Percentiles rank a stretch among this genome's conserved stretches.
phyloP scores from a whole-genome alignment of 2,329 filamentous ascomycete species.

The Neonectria faginata region DNA sequence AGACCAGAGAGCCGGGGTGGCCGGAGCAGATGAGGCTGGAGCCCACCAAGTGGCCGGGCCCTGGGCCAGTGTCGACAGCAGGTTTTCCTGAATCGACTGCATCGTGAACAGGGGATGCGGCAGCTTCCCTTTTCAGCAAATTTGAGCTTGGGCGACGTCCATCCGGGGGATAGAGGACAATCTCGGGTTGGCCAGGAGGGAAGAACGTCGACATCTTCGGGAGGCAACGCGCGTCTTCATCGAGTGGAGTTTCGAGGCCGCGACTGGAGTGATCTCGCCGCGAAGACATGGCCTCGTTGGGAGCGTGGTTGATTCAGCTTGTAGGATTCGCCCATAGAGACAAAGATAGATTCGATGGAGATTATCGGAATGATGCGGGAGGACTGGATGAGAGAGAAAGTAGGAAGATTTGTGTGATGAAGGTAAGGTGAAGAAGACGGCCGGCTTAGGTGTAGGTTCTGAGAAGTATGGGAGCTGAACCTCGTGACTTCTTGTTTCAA shows the following conservation, averaged over 20 bases:
- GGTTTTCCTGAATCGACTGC: neutral
- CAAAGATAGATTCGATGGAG: constrained; percentile 6
- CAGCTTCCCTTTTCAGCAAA: neutral
- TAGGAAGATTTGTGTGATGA: constrained; percentile 4
- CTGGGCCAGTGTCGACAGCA: neutral
- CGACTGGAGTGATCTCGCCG: neutral
- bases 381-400: neutral
- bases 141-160: neutral
- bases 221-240: constrained; percentile 32
- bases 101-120: neutral
- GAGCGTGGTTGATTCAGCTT: neutral
- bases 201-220: constrained; percentile 37
- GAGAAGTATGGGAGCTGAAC: neutral
- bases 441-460: neutral
- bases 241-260: constrained; percentile 37
- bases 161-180: constrained; percentile 28
- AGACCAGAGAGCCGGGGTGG: constrained; percentile 24
- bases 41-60: constrained; percentile 9
- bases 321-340: neutral
- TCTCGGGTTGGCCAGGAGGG: constrained; percentile 23
- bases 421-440: neutral
- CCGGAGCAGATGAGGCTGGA: constrained; percentile 32
- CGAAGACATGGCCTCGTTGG: neutral
- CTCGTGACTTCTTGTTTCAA: neutral
- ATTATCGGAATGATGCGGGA: constrained; percentile 1